Evolutionary conservation across 2,329 filamentous ascomycete species (phyloP).

Genomic region (Hypomyces perniciosus): DNA sequence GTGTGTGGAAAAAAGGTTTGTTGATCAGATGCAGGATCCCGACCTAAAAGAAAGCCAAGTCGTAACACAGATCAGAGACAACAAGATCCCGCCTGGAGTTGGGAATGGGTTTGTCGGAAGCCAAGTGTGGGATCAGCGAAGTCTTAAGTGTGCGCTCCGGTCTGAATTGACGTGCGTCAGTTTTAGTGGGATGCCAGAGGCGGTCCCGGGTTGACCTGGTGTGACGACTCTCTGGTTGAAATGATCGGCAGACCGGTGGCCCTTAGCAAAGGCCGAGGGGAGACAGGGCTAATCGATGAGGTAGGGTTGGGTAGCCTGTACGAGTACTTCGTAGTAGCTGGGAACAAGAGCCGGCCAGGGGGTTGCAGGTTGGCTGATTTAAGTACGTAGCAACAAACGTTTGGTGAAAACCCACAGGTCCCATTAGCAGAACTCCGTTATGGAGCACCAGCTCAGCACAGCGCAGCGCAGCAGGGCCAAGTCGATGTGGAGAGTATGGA

Average conservation of each 20-base stretch:
- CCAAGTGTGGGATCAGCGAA: conserved; percentile 50
- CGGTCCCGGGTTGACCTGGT: conserved; percentile 21
- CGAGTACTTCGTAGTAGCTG: conserved; percentile 17
- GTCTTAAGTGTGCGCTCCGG: conserved; percentile 47
- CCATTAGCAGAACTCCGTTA: conserved; percentile 5
- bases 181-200: conserved; percentile 21
- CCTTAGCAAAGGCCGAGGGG: conserved; percentile 42
- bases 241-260: conserved; percentile 51
- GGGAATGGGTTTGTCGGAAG: conserved; percentile 24
- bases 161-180: conserved; percentile 36
- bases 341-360: conserved; percentile 29
- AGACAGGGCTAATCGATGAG: conserved; percentile 40
- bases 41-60: conserved; percentile 39
- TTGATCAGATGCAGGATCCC: conserved; percentile 50
- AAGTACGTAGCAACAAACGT: conserved; percentile 8
- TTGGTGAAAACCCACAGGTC: conserved; percentile 10
- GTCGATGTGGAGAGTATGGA: conserved; percentile 11
- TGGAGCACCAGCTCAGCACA: conserved; percentile 1
- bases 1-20: conserved; percentile 26
- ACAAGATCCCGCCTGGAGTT: conserved; percentile 32
- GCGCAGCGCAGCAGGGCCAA: not conserved
- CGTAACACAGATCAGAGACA: conserved; percentile 36
- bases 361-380: conserved; percentile 27
- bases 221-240: conserved; percentile 48
- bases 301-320: conserved; percentile 23